A percentile compares a stretch with the other conserved stretches of the same genome.
Evolutionary conservation across 805 yeast species (phyloP).

Genomic region (Candida koratica): DNA sequence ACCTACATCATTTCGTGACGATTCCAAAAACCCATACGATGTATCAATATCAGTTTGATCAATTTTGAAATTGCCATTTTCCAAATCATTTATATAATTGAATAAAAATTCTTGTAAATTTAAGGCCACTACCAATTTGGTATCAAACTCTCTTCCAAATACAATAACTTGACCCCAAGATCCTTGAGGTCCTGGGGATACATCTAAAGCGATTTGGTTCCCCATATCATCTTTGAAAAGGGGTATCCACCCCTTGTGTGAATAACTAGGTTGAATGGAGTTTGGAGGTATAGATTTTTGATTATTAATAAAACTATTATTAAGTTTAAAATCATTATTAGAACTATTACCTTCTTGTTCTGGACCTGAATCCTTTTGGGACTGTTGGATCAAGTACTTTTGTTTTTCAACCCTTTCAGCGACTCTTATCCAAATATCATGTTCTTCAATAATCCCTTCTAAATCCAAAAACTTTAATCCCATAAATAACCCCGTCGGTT

Average conservation of each 20-base stretch:
- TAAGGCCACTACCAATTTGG: conserved; percentile 37
- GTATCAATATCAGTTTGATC: conserved; percentile 34
- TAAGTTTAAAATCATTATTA: conserved; percentile 16
- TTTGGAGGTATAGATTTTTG: conserved; percentile 39
- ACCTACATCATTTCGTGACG: conserved; percentile 38
- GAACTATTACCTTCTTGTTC: conserved; percentile 16
- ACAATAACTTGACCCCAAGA: conserved; percentile 42
- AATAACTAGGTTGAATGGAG: conserved; percentile 33
- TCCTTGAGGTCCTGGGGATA: conserved; percentile 37
- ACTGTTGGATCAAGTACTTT: conserved; percentile 27
- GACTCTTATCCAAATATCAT: conserved; percentile 40
- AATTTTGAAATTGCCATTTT: conserved; percentile 38
- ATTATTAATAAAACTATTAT: conserved; percentile 27
- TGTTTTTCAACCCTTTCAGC: conserved; percentile 39
- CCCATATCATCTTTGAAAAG: conserved; percentile 40
- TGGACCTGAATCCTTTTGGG: conserved; percentile 14
- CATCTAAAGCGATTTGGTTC: conserved; percentile 41
- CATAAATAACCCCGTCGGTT: conserved; percentile 44
- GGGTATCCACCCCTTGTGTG: conserved; percentile 41
- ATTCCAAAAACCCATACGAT: conserved; percentile 34
- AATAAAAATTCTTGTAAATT: conserved; percentile 39
- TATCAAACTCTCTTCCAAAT: conserved; percentile 44
- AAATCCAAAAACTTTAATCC: conserved; percentile 41
- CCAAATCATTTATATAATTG: conserved; percentile 37
- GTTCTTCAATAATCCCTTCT: conserved; percentile 40